Percentiles rank a stretch among this genome's conserved stretches.
Evolutionary conservation across 1,284 basidiomycete species (phyloP).

Genomic region (Boletus nobilissimus): DNA sequence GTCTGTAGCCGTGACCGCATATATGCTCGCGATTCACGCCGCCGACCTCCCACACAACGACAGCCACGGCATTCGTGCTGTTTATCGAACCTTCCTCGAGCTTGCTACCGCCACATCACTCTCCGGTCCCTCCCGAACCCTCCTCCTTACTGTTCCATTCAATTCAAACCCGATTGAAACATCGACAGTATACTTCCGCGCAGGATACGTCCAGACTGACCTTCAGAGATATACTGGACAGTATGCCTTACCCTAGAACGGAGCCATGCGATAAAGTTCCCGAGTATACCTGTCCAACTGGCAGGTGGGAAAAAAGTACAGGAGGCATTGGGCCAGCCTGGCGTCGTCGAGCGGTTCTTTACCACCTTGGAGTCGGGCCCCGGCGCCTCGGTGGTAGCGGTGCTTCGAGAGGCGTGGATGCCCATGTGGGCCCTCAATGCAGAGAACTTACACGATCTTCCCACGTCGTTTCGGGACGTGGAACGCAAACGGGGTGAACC

Average conservation of each 20-base stretch:
- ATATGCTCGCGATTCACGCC: no score
- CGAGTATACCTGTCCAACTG: slow-evolving; percentile 89
- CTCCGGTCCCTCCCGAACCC: slow-evolving; percentile 55
- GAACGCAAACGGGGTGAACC: slow-evolving; percentile 27
- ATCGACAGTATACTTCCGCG: slow-evolving; percentile 87
- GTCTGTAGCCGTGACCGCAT: slow-evolving; percentile 30
- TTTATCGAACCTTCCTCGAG: slow-evolving; percentile 82
- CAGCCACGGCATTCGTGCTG: slow-evolving; percentile 77
- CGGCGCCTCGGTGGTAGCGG: slow-evolving; percentile 50
- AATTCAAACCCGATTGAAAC: slow-evolving; percentile 64
- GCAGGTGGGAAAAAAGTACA: slow-evolving; percentile 98
- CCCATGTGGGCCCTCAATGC: slow-evolving; percentile 81
- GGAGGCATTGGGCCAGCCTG: slow-evolving; percentile 83
- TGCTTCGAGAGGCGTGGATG: slow-evolving; percentile 78
- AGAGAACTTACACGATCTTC: slow-evolving; percentile 3
- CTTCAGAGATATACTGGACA: slow-evolving; percentile 72
- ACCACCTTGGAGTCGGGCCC: slow-evolving; percentile 58
- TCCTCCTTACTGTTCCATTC: slow-evolving; percentile 42
- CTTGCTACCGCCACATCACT: slow-evolving; percentile 64
- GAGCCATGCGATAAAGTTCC: slow-evolving; percentile 92
- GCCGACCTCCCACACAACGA: neutral
- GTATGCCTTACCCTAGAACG: slow-evolving; percentile 83
- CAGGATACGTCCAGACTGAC: slow-evolving; percentile 89
- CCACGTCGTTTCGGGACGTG: neutral
- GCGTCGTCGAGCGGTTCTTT: slow-evolving; percentile 81